Conservation (phyloP, 768 basidiomycete genomes). For the Tubosaeta sp. region DNA sequence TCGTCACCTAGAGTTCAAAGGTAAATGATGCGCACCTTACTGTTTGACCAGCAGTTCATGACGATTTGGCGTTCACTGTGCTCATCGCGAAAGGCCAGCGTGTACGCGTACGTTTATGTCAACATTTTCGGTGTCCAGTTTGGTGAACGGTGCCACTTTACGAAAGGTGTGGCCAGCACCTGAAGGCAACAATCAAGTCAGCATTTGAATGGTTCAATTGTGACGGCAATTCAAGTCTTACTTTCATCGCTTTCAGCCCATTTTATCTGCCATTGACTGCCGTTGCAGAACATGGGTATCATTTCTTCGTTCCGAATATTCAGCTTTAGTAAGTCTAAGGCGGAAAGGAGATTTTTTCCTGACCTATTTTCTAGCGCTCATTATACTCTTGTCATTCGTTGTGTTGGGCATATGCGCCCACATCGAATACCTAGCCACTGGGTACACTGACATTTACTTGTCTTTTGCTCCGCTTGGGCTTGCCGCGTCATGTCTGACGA, state of each 20-base stretch:
- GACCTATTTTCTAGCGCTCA: slow-evolving; percentile 8
- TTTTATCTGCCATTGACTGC: background rate
- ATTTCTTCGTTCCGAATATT: slow-evolving; percentile 22
- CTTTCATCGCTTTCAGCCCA: background rate
- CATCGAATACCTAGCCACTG: slow-evolving; percentile 11
- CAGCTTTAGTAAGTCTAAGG: slow-evolving; percentile 20
- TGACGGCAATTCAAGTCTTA: background rate
- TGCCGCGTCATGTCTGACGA: slow-evolving; percentile 12
- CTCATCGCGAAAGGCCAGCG: background rate
- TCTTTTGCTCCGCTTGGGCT: slow-evolving; percentile 18
- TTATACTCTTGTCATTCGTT: slow-evolving; percentile 13
- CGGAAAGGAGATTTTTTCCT: background rate
- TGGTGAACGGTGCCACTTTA: background rate
- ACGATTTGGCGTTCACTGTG: background rate
- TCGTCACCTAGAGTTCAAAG: background rate
- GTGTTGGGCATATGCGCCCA: slow-evolving; percentile 22
- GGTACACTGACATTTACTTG: background rate
- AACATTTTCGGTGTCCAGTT: background rate
- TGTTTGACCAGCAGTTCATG: background rate
- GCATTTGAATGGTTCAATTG: background rate
- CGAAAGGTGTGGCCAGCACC: background rate
- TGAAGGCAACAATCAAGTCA: background rate
- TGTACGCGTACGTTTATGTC: background rate
- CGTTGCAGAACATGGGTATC: slow-evolving; percentile 15
- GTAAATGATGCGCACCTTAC: background rate